Evolutionary conservation across 495 filamentous ascomycete species (phyloP).

Genomic region (Staphylotrichum tortipilum): DNA sequence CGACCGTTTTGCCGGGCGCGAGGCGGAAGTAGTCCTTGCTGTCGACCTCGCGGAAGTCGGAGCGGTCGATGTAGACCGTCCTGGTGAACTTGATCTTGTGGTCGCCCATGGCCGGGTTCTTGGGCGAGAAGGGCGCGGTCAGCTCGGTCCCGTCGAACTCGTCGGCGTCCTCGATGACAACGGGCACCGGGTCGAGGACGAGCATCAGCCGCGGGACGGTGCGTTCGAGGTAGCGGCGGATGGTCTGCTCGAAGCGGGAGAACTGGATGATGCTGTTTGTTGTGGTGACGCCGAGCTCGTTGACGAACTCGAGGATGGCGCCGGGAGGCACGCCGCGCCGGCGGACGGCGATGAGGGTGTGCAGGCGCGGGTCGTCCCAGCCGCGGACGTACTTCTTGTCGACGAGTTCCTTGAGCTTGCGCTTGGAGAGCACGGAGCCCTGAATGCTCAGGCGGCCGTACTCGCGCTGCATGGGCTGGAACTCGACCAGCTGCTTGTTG

Average conservation of each 20-base stretch:
- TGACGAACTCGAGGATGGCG: slow-evolving; percentile 78
- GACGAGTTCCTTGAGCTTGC: slow-evolving; percentile 70
- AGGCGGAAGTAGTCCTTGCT: slow-evolving; percentile 87
- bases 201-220: slow-evolving; percentile 83
- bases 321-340: slow-evolving; percentile 78
- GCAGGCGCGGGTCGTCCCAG: slow-evolving; percentile 86
- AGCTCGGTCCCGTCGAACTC: slow-evolving; percentile 50
- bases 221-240: slow-evolving; percentile 73
- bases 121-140: slow-evolving; percentile 64
- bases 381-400: slow-evolving; percentile 62
- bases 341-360: slow-evolving; percentile 76
- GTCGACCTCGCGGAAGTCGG: slow-evolving; percentile 83
- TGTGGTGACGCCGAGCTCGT: slow-evolving; percentile 81
- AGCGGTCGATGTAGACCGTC: slow-evolving; percentile 84
- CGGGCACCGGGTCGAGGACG: slow-evolving; percentile 69
- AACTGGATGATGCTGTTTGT: slow-evolving; percentile 63
- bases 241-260: slow-evolving; percentile 64
- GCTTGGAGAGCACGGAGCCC: slow-evolving; percentile 77
- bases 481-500: slow-evolving; percentile 56
- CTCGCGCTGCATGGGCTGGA: slow-evolving; percentile 75
- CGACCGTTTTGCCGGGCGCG: slow-evolving; percentile 81
- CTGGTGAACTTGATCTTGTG: slow-evolving; percentile 68
- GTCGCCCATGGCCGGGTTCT: slow-evolving; percentile 55
- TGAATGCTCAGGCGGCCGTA: slow-evolving; percentile 72
- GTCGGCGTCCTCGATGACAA: slow-evolving; percentile 69